A percentile compares a stretch with the other conserved stretches of the same genome.
Evolutionary conservation across 371 early-diverging fungal species (phyloP).

Genomic region (Choanephora cucurbitarum): DNA sequence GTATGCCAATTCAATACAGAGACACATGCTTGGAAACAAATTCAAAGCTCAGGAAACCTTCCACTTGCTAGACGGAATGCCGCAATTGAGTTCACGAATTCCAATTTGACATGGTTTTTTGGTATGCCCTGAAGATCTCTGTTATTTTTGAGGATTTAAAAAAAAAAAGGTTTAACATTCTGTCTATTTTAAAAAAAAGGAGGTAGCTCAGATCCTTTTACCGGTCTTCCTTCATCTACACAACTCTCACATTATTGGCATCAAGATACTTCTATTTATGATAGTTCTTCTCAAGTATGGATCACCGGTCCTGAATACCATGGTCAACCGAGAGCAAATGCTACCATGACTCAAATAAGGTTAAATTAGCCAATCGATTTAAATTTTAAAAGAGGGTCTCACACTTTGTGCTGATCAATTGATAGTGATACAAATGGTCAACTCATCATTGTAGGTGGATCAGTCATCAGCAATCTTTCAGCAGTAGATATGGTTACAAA

Average conservation of each 20-base stretch:
- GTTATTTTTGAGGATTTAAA: no score
- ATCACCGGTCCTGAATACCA: constrained; percentile 6
- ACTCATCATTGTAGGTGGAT: constrained; percentile 24
- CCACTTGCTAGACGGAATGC: constrained; percentile 27
- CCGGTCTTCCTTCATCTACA: constrained; percentile 13
- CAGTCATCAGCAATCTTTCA: constrained; percentile 15
- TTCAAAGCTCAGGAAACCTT: constrained; percentile 3
- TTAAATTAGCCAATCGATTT: constrained; percentile 1
- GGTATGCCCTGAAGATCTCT: no score
- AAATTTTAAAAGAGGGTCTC: neutral
- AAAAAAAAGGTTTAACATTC: constrained; percentile 27
- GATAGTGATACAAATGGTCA: constrained; percentile 29
- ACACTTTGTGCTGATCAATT: neutral
- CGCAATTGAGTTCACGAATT: constrained; percentile 13
- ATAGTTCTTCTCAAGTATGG: constrained; percentile 7
- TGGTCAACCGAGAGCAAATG: constrained; percentile 24
- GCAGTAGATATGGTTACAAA: constrained; percentile 20
- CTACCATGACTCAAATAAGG: constrained; percentile 30
- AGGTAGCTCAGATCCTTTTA: constrained; percentile 25
- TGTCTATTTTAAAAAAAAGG: constrained; percentile 23
- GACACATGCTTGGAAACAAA: constrained; percentile 12
- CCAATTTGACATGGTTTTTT: constrained; percentile 17
- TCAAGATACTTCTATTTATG: constrained; percentile 21
- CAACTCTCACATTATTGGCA: constrained; percentile 22
- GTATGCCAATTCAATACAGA: constrained; percentile 24